Evolutionary conservation across 306 rosid genomes (phyloP).

Genomic region (Macrotyloma uniflorum): DNA sequence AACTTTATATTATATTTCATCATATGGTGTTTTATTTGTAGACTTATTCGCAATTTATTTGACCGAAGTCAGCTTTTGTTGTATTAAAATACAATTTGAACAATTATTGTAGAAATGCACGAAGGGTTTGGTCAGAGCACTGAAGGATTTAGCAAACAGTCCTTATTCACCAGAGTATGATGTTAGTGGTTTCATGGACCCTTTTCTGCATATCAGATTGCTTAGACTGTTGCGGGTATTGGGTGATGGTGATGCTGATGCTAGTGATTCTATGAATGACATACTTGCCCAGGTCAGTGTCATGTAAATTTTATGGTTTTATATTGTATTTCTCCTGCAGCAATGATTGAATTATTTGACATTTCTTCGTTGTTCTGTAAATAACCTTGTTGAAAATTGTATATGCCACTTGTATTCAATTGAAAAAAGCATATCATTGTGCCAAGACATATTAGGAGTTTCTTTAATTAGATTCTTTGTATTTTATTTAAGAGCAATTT

Average conservation of each 20-base stretch:
- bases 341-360: constrained; percentile 13
- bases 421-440: too few species aligned
- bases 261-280: constrained; percentile 95
- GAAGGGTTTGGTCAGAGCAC: constrained; percentile 78
- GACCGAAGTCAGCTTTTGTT: constrained; percentile 5
- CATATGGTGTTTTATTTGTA: background rate
- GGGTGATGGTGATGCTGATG: constrained; percentile 96
- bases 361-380: background rate
- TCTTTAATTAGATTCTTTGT: too few species aligned
- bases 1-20: background rate
- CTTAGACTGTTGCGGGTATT: constrained; percentile 81
- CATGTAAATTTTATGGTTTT: constrained; percentile 6
- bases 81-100: constrained; percentile 31
- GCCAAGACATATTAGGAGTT: too few species aligned
- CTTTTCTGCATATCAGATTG: constrained; percentile 94
- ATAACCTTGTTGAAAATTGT: background rate
- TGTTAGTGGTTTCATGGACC: constrained; percentile 89
- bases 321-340: constrained; percentile 14
- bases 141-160: constrained; percentile 86
- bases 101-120: constrained; percentile 75
- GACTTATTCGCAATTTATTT: background rate
- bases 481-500: too few species aligned
- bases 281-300: constrained; percentile 94
- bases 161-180: constrained; percentile 96
- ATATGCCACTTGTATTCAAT: background rate